Evolutionary conservation across 148 eudicot species (phyloP), one percentile per base, ranked within the genome.

Genomic region (Vaccinium vitisidaea): DNA sequence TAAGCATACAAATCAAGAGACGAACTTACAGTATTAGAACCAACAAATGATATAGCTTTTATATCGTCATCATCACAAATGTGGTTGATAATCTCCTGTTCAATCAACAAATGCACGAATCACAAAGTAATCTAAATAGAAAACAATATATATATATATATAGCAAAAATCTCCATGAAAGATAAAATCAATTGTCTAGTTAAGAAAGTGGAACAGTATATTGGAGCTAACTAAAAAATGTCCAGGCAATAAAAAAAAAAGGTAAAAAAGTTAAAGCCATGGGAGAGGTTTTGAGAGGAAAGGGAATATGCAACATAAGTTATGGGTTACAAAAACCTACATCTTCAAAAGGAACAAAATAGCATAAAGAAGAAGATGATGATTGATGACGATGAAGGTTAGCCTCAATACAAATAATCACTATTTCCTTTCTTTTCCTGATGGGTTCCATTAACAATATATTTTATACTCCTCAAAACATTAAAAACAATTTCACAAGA

Each of bases 1-100:
- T 56, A 83, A 52, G 46, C 84, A 75, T 25, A 46, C 49, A 7
- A 83, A 30, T 55, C 15, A 30, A 6, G 25, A 75, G 52, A 85
- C 48, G 15, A 80, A 87, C 94, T 89, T 87, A 93, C 96, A 23
- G 67, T 89, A 82, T 82, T 84, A 76, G 94, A 83, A 73, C 96
- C 96, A 88, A 92, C 91, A 87, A 88, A 85, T 21, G 96, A 93
- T 88, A 92, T 87, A 85, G 93, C 90, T 88, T 90, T 86, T 48
- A 92, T 82, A 49, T 93, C 93, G 19, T 93, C 92, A 85, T 89
- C 93, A 81, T 89, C 91, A 46, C 93, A 93, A 18, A 93, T 88
- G 83, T 82, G 85, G 85, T 90, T 86, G 59, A 91, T 83, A 58
- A 87, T 89, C 61, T 93, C 94, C 96, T 93, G 93, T 58, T 80